Evolutionary conservation across 1,284 basidiomycete species (phyloP).

Genomic region (Irpex sp.): DNA sequence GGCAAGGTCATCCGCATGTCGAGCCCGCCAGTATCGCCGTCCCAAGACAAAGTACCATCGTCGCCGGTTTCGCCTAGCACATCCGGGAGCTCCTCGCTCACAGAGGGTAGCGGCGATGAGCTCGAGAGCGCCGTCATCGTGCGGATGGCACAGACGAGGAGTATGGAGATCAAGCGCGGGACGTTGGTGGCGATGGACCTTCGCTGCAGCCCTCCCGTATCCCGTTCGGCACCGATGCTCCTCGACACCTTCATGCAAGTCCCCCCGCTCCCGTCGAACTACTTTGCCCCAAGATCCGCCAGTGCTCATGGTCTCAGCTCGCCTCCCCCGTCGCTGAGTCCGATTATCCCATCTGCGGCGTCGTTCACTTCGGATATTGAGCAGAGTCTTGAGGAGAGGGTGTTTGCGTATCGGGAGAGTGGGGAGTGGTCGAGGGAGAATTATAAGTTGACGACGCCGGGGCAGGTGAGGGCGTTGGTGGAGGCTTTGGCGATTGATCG

Average conservation of each 20-base stretch:
- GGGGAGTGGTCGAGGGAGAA: conserved; percentile 14
- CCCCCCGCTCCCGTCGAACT: neutral
- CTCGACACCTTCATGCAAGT: neutral
- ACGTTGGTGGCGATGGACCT: conserved; percentile 13
- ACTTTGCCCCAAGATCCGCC: neutral
- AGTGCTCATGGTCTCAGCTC: conserved; percentile 1
- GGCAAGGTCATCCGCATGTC: conserved; percentile 9
- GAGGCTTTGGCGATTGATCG: conserved; percentile 9
- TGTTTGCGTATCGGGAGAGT: conserved; percentile 13
- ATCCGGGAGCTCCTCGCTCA: neutral
- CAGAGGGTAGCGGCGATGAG: conserved; percentile 6
- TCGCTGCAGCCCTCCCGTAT: neutral
- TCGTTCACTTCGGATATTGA: conserved; percentile 15
- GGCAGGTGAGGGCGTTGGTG: conserved; percentile 12
- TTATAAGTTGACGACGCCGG: conserved; percentile 13
- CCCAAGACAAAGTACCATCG: neutral
- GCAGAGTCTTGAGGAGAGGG: conserved; percentile 12
- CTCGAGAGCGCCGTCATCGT: conserved; percentile 11
- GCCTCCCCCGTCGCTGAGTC: conserved; percentile 15
- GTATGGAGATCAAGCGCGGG: conserved; percentile 17
- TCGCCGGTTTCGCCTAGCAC: neutral
- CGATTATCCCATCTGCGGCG: conserved; percentile 10
- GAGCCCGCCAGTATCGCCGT: neutral
- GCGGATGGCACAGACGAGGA: conserved; percentile 11
- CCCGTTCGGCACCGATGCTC: conserved; percentile 4